phyloP scores from a whole-genome alignment of 2,329 filamentous ascomycete species.

The Aspergillus sp. region DNA sequence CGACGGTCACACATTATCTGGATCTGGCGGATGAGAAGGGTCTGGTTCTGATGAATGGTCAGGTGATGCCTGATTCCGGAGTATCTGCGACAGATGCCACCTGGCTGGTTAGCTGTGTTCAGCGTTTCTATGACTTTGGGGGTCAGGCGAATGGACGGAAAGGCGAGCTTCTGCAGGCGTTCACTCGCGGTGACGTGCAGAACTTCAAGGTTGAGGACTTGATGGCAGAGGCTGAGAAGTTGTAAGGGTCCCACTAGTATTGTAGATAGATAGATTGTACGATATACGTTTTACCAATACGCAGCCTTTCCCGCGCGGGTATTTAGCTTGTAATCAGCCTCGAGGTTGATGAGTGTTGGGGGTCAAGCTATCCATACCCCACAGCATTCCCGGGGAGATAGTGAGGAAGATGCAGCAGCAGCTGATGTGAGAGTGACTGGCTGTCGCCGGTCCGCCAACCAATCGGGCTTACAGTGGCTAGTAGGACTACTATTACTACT shows the following conservation, averaged over 20 bases:
- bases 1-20: conserved; percentile 86
- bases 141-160: conserved; percentile 63
- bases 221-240: conserved; percentile 84
- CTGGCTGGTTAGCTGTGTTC: conserved; percentile 88
- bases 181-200: conserved; percentile 70
- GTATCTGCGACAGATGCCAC: conserved; percentile 78
- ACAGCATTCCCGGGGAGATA: too few relatives aligned
- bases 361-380: too few relatives aligned
- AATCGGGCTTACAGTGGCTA: too few relatives aligned
- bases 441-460: too few relatives aligned
- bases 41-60: conserved; percentile 82
- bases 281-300: background rate
- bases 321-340: too few relatives aligned
- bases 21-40: conserved; percentile 75
- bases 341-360: too few relatives aligned
- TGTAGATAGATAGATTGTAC: conserved; percentile 5
- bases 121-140: conserved; percentile 77
- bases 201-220: conserved; percentile 81
- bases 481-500: too few relatives aligned
- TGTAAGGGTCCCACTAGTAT: conserved; percentile 42
- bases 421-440: too few relatives aligned
- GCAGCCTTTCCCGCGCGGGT: background rate
- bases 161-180: conserved; percentile 75
- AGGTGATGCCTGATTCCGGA: conserved; percentile 73
- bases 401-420: too few relatives aligned